phyloP scores from a whole-genome alignment of 176 grass and related monocot genomes.

The Guadua angustifolia region DNA sequence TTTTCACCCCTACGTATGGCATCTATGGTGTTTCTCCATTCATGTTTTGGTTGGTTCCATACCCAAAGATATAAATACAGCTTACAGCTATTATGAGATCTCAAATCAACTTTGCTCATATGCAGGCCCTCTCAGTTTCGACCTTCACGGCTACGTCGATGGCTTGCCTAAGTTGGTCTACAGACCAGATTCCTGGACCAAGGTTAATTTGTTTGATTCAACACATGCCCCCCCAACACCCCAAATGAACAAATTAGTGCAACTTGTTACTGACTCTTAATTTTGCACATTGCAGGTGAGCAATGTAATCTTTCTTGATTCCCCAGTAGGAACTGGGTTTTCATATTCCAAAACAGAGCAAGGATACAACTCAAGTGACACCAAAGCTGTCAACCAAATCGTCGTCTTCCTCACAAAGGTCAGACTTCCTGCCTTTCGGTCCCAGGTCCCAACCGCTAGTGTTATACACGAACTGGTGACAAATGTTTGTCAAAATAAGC shows the following conservation, averaged over 20 bases:
- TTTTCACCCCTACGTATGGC: too few relatives aligned
- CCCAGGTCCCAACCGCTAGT: neutral
- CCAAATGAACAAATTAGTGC: neutral
- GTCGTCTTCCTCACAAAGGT: slow-evolving; percentile 68
- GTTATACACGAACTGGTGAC: neutral
- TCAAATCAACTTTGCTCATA: neutral
- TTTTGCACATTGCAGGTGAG: slow-evolving; percentile 34
- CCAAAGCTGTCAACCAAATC: slow-evolving; percentile 46
- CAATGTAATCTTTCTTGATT: slow-evolving; percentile 79
- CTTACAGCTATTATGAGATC: neutral
- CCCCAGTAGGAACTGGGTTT: slow-evolving; percentile 68
- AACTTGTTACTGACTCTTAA: neutral
- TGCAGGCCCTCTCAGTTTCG: slow-evolving; percentile 65
- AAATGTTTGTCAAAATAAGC: neutral
- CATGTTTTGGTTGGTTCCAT: too few relatives aligned
- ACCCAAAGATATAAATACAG: too few relatives aligned
- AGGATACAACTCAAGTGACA: slow-evolving; percentile 48
- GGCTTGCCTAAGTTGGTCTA: slow-evolving; percentile 61
- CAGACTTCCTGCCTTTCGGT: neutral
- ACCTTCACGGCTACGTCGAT: slow-evolving; percentile 21
- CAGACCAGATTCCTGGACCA: slow-evolving; percentile 62
- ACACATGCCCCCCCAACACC: neutral
- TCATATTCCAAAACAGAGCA: slow-evolving; percentile 51
- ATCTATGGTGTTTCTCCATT: too few relatives aligned
- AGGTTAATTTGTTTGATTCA: slow-evolving; percentile 30